Evolutionary conservation across 441 rosid species (phyloP).

Genomic region (Gossypium schwendimanii): DNA sequence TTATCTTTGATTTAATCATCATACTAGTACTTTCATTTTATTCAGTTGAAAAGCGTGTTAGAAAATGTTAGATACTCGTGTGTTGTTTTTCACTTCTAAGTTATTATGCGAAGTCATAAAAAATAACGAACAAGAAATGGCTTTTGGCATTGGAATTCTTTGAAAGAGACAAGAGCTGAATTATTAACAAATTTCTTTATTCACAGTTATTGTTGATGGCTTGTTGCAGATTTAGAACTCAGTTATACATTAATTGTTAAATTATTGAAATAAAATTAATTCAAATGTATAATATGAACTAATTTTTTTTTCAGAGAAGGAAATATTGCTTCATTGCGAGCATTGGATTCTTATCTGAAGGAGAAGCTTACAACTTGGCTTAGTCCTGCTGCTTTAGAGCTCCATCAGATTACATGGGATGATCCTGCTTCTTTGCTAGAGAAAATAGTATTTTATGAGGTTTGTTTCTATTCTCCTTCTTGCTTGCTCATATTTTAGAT

Average conservation of each 20-base stretch:
- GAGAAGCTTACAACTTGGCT: slow-evolving; percentile 92
- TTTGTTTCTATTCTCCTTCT: slow-evolving; percentile 20
- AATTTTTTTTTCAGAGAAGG: slow-evolving; percentile 51
- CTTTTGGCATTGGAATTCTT: neutral
- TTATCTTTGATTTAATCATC: neutral
- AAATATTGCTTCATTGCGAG: slow-evolving; percentile 57
- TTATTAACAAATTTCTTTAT: neutral
- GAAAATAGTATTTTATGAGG: slow-evolving; percentile 93
- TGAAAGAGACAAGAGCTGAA: neutral
- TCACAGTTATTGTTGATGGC: slow-evolving; percentile 2
- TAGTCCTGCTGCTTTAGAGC: slow-evolving; percentile 87
- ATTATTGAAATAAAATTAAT: neutral
- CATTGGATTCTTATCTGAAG: slow-evolving; percentile 69
- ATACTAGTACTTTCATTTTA: neutral
- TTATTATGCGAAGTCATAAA: neutral
- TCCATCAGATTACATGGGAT: slow-evolving; percentile 90
- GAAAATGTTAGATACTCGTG: neutral
- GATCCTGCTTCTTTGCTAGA: slow-evolving; percentile 92
- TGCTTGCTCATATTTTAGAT: slow-evolving; percentile 2
- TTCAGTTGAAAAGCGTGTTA: neutral
- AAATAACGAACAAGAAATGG: neutral
- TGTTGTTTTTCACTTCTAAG: neutral
- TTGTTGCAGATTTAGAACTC: neutral
- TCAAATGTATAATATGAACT: neutral
- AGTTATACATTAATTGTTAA: neutral